Evolutionary conservation across 306 rosid species (phyloP).

Genomic region (Cucurbita moschata): DNA sequence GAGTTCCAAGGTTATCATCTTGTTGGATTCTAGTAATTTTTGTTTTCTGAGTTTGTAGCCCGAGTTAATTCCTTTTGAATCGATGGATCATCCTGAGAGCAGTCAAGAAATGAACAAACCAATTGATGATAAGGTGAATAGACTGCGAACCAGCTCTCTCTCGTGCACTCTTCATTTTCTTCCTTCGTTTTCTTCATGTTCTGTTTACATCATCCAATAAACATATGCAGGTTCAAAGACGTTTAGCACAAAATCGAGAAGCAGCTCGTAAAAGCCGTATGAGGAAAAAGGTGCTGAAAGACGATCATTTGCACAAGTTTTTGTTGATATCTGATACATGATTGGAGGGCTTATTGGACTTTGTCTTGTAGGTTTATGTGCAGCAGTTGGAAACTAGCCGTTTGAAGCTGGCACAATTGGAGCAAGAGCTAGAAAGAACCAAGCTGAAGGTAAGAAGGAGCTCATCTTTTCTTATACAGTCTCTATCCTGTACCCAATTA

Average conservation of each 20-base stretch:
- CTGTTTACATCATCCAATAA: not conserved
- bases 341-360: not conserved
- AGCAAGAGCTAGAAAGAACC: slow-evolving; percentile 54
- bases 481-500: not conserved
- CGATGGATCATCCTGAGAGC: slow-evolving; percentile 28
- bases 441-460: slow-evolving; percentile 48
- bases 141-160: slow-evolving; percentile 2
- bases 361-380: slow-evolving; percentile 61
- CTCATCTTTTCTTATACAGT: not conserved
- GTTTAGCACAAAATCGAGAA: slow-evolving; percentile 83
- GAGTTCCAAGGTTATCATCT: slow-evolving; percentile 3
- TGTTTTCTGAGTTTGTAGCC: slow-evolving; percentile 28
- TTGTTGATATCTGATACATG: not conserved
- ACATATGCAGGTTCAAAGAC: slow-evolving; percentile 33
- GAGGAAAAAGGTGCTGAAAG: slow-evolving; percentile 53
- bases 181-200: not conserved
- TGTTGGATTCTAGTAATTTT: slow-evolving; percentile 7
- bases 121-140: slow-evolving; percentile 46
- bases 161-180: not conserved
- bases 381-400: slow-evolving; percentile 81
- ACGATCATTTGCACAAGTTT: not conserved
- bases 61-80: slow-evolving; percentile 38
- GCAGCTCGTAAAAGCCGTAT: slow-evolving; percentile 74
- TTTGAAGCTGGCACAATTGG: slow-evolving; percentile 60
- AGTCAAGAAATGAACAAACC: slow-evolving; percentile 43